Base-by-base conservation (phyloP, 1,139 yeast genomes). In the Scheffersomyces titani region DNA sequence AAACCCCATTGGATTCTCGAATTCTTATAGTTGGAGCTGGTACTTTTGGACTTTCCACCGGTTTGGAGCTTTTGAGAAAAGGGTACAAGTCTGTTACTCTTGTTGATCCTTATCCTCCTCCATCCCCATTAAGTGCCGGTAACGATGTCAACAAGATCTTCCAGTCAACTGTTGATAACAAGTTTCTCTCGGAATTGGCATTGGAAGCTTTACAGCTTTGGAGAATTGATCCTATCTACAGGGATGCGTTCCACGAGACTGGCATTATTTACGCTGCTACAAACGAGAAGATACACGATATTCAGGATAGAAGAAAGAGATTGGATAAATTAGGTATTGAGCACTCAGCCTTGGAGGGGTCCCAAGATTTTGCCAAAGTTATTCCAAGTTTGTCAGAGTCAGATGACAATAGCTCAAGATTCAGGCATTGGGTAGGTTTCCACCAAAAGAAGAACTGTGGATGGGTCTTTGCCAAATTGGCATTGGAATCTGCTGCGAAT, bases 71-170 rank as follows among this genome's bases (percentile, higher is more conserved):
- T 18, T 64, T 5, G 44, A 59, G 59, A n/a, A 18, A 49, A 19
- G 57, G 57, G 18, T 52, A 57, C 44, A 50, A 45, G n/a, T 24
- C 58, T 22, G 77, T 78, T 6, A 59, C 66, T 0, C 73, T 74
- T 0, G 61, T 81, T 24, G 85, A 81, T 63, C 70, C 73, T 18
- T 71, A 70, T 56, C 68, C 73, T 19, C 73, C 78, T 1, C 85
- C 85, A 7, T 80, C 85, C 0, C 77, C 79, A 0, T 69, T 77
- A 68, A 76, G 84, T 2, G 85, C 85, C n/a, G 80, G 83, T 6
- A 73, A 73, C 54, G 85, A 81, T 61, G 69, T 73, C 58, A 81
- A 81, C 63, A 81, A 81, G 64, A 80, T 81, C 54, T 74, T 81
- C n/a, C 69, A 84, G 56, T 69, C 76, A 18, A 83, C 78, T 57